Base-by-base conservation (phyloP, 805 yeast species). In the Kluyveromyces aestuarii region DNA sequence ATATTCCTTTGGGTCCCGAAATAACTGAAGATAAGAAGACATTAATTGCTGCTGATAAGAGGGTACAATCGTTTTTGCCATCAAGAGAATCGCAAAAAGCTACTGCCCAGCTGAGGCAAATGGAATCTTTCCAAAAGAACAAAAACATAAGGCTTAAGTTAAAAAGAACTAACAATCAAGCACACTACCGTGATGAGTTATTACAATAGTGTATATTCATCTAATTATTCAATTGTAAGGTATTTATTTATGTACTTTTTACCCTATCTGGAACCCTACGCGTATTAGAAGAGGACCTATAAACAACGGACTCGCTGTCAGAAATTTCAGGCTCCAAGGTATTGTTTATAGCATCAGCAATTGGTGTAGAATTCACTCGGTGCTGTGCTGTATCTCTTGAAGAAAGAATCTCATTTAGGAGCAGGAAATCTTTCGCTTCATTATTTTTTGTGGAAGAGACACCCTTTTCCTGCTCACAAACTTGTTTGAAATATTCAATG, bases 101-200 rank as follows among this genome's bases (percentile, higher is more conserved):
- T 53, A 76, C 72, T 64, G 82, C 74, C 52, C 60, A 57, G 62
- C 70, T 63, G 54, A 75, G 56, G 52, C 55, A 61, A 51, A 52
- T 67, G 50, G 79, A 70, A 62, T 70, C 70, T 71, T 74, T 67
- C 66, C 70, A 70, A 60, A 69, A 68, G 53, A 67, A 68, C 52
- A 66, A 64, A 52, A 58, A 66, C 21, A 53, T 72, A 46, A 63
- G 68, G 37, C 70, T 81, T 53, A 85, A 87, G 30, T 77, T 80
- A 48, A 85, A 80, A 65, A 79, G 79, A 62, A 72, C 81, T 63
- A 93, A 91, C 68, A 77, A 80, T 74, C 96, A 91, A 74, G 79
- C 80, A 30, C 96, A 93, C 63, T 87, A 68, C 72, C 77, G 95
- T 62, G 96, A 88, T 62, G 82, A 80, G 60, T 67, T 86, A 56